These are phyloP conservation scores for Pythium grandisporangium DNA, from an alignment of 352 stramenopile genomes.

Conservation along the genomic window DNA sequence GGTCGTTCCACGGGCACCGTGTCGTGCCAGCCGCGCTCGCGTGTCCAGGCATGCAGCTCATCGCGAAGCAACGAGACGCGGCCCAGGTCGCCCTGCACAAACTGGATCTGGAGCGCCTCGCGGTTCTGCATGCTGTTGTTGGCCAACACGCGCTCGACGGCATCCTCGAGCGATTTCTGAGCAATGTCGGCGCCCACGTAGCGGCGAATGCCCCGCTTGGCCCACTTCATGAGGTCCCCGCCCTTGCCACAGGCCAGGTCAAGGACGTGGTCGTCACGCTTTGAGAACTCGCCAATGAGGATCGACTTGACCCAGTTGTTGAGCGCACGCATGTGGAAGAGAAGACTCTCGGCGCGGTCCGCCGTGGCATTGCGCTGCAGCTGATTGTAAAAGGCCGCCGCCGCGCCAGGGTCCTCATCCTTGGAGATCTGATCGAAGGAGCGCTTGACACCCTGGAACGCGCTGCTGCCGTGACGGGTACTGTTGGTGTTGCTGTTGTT, in stretches of 20 bases:
- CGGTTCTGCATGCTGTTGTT: constrained; percentile 59
- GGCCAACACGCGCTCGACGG: constrained; percentile 74
- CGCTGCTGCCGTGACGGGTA: too few relatives aligned
- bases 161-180: constrained; percentile 93
- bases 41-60: constrained; percentile 62
- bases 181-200: constrained; percentile 99
- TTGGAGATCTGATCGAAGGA: constrained; percentile 45
- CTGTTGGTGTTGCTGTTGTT: too few relatives aligned
- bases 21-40: constrained; percentile 46
- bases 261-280: constrained; percentile 85
- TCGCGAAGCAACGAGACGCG: constrained; percentile 57
- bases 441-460: constrained; percentile 38
- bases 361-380: constrained; percentile 61
- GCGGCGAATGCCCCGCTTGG: constrained; percentile 79
- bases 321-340: constrained; percentile 97
- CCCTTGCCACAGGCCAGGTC: constrained; percentile 98
- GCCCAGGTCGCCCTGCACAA: constrained; percentile 74
- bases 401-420: constrained; percentile 51
- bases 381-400: constrained; percentile 81
- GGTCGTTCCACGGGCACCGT: constrained; percentile 28
- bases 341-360: constrained; percentile 79
- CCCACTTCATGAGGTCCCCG: constrained; percentile 97
- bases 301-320: constrained; percentile 99
- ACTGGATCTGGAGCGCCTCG: constrained; percentile 68
- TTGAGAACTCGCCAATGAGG: constrained; percentile 88